Conservation (phyloP, 106 monocot species). For the Dioscorea dumetorum region DNA sequence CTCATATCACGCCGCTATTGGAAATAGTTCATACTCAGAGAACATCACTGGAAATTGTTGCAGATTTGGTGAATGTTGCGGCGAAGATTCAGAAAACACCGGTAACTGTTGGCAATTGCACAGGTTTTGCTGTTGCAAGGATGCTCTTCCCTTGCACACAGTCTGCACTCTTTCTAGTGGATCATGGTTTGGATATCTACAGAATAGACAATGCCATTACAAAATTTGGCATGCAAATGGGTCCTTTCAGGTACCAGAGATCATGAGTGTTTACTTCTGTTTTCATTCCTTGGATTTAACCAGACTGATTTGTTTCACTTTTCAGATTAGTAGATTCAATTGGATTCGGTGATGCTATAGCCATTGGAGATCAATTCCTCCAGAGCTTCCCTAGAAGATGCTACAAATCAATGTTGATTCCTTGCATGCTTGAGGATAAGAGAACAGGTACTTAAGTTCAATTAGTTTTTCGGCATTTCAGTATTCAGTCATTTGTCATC, state of each 20-base stretch:
- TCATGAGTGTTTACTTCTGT: not conserved
- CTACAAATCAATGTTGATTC: not conserved
- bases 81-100: not conserved
- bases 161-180: not conserved
- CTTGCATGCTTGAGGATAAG: not conserved
- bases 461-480: not conserved
- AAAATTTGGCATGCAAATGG: slow-evolving; percentile 7
- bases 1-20: slow-evolving; percentile 1
- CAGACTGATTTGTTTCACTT: too few relatives aligned
- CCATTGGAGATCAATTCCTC: not conserved
- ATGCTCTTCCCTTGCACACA: slow-evolving; percentile 1
- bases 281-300: not conserved
- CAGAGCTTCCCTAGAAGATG: not conserved
- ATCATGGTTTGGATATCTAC: not conserved
- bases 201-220: not conserved
- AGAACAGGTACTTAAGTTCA: not conserved
- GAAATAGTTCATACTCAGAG: slow-evolving; percentile 1
- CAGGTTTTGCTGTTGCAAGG: not conserved
- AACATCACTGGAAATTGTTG: slow-evolving; percentile 1
- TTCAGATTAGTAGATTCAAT: not conserved
- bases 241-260: slow-evolving; percentile 1
- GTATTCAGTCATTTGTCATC: not conserved
- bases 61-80: not conserved
- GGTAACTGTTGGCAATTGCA: slow-evolving; percentile 3
- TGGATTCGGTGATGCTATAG: not conserved